Percentiles rank a stretch among this genome's conserved stretches.
Evolutionary conservation across 2,329 filamentous ascomycete species (phyloP).

Genomic region (Talaromyces sp.): DNA sequence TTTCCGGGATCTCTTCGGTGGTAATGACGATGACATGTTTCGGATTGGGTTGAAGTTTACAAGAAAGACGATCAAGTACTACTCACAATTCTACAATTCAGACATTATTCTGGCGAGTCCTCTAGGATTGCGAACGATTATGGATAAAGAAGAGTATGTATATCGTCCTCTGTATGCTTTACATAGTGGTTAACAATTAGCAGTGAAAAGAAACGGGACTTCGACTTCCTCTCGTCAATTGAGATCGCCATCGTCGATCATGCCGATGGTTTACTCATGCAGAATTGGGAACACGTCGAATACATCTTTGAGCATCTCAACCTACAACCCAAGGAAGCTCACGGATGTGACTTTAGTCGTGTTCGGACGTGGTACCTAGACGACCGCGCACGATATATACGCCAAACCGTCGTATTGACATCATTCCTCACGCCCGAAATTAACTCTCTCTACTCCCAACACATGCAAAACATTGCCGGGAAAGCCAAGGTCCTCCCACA

Average conservation of each 20-base stretch:
- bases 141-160: constrained; percentile 69
- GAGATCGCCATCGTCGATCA: constrained; percentile 89
- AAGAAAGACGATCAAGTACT: constrained; percentile 91
- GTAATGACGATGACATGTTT: constrained; percentile 97
- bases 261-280: constrained; percentile 89
- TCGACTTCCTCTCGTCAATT: constrained; percentile 90
- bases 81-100: constrained; percentile 91
- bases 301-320: constrained; percentile 91
- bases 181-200: constrained; percentile 27
- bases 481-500: constrained; percentile 69
- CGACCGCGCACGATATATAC: constrained; percentile 71
- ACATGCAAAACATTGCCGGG: constrained; percentile 78
- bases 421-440: constrained; percentile 87
- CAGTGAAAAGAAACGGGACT: constrained; percentile 66
- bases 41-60: constrained; percentile 95
- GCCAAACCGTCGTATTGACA: constrained; percentile 79
- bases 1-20: constrained; percentile 83
- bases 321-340: constrained; percentile 79
- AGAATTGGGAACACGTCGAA: constrained; percentile 96
- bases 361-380: constrained; percentile 93
- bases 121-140: constrained; percentile 82
- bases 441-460: constrained; percentile 69
- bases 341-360: constrained; percentile 90
- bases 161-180: not conserved
- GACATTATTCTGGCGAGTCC: constrained; percentile 93